Evolutionary conservation across 345 rosid species (phyloP), one percentile per base, ranked within the genome.

Genomic region (Cochlearia excelsa): DNA sequence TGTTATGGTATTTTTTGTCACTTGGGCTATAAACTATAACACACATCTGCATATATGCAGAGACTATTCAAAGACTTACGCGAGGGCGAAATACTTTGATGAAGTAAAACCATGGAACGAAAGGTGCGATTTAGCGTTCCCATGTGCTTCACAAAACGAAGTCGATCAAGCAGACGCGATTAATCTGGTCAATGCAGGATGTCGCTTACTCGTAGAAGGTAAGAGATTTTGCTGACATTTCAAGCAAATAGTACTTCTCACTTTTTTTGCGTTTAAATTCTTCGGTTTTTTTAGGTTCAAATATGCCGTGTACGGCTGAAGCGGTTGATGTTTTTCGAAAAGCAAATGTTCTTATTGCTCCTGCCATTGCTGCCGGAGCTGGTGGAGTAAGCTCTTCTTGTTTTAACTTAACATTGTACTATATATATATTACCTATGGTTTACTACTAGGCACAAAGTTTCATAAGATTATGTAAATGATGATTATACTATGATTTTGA

Each of bases 61-160:
- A 75, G 97, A 93, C 72, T 93, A 93, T 74, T 85, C 97, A 33
- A 93, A 93, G 83, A 85, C 99, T n/a, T 93, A 93, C 74, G 97
- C 95, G 34, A 82, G 96, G 53, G 81, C 97, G 10, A 93, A 93
- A 71, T 93, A 93, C 77, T 89, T 81, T 70, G 99, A 93, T 67
- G 97, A 87, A 71, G 84, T 92, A 67, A 93, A 93, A 63, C 99
- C 97, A 33, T 93, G 99, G 99, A 82, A 43, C 53, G 99, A 93
- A 78, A 81, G 90, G 74, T 93, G 91, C 73, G 99, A 93, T 77
- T 75, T 93, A 41, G 96, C 96, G 29, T 85, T 89, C 75, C 97
- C 97, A 50, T 93, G 97, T 74, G 99, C 96, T 68, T 81, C 78
- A 29, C 97, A 93, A 54, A 89, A 89, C 75, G 99, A 93, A 81